Base-by-base conservation (phyloP, 768 basidiomycete genomes). In the Tricholoma sp. region DNA sequence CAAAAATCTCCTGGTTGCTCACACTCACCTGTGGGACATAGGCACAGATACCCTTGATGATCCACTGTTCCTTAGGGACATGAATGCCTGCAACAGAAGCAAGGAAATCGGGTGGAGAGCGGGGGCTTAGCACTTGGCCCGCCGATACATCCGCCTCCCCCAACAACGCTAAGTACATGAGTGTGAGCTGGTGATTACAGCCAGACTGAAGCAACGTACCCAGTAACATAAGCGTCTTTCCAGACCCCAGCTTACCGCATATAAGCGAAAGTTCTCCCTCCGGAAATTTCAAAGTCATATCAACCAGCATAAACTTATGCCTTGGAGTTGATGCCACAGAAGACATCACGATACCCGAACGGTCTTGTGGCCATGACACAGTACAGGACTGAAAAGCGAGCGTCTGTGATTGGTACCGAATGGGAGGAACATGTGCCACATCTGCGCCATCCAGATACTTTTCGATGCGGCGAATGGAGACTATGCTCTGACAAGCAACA, bases 211-310 rank as follows among this genome's bases (percentile, higher is more conserved):
- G 53, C n/a, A 29, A 65, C 66, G 9, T 59, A 80, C 89, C 80
- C 31, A 89, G 76, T 13, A 96, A 72, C 32, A 96, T 68, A 7
- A 96, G 72, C 0, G 93, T 90, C 73, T 96, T 97, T 31, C 94
- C 94, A 15, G 88, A 88, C 4, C 92, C 94, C 11, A 96, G 76
- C 65, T 93, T 91, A 2, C 94, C 94, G 64, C 92, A 94, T n/a
- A 97, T 80, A 15, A 97, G 77, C 1, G 89, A 87, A 28, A 96
- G 75, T 68, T 89, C 80, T 24, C 89, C 89, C 11, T 74, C 70
- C 0, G 94, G 94, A 73, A 97, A 94, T 41, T 82, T 78, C 15
- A 95, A 68, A 12, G 79, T 81, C 54, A 96, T 69, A 65, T 94
- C 90, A n/a, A 88, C 74, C 1, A 97, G 79, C 31, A 88, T 71